Evolutionary conservation across 2,329 filamentous ascomycete species (phyloP).

Genomic region (Macrophomina phaseolina): DNA sequence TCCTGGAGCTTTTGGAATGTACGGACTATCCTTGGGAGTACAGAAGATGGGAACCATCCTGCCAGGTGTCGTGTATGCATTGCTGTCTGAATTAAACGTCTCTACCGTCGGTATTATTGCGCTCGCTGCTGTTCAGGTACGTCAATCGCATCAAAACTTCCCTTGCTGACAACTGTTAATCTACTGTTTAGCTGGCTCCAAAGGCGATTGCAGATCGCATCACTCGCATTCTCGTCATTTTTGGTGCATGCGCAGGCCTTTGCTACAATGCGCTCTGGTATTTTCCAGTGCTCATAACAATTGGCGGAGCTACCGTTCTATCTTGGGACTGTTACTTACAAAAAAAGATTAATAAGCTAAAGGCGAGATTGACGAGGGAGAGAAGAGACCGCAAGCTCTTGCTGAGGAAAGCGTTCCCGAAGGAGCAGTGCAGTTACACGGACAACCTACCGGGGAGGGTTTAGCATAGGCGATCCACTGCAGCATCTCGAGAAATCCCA

Average conservation of each 20-base stretch:
- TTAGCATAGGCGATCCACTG: neutral
- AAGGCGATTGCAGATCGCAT: neutral
- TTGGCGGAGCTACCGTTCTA: slow-evolving; percentile 59
- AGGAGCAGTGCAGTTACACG: neutral
- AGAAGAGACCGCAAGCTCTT: slow-evolving; percentile 26
- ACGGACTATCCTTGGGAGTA: neutral
- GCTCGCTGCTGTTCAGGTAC: slow-evolving; percentile 65
- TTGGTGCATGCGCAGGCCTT: neutral
- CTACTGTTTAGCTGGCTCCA: neutral
- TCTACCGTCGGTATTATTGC: slow-evolving; percentile 75
- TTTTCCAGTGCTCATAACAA: neutral
- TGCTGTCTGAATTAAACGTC: slow-evolving; percentile 71
- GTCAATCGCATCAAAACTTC: neutral
- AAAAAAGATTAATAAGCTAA: slow-evolving; percentile 43
- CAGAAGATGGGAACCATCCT: neutral
- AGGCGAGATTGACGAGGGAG: slow-evolving; percentile 32
- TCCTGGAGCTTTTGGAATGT: neutral
- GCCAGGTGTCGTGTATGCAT: neutral
- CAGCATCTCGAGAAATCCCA: neutral
- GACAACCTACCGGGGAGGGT: neutral
- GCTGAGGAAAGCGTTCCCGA: neutral
- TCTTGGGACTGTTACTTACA: slow-evolving; percentile 63
- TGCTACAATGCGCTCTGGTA: neutral
- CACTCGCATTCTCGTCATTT: neutral
- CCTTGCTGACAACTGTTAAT: neutral